Conservation (phyloP, 1,284 basidiomycete genomes). For the Xanthoconium separans region DNA sequence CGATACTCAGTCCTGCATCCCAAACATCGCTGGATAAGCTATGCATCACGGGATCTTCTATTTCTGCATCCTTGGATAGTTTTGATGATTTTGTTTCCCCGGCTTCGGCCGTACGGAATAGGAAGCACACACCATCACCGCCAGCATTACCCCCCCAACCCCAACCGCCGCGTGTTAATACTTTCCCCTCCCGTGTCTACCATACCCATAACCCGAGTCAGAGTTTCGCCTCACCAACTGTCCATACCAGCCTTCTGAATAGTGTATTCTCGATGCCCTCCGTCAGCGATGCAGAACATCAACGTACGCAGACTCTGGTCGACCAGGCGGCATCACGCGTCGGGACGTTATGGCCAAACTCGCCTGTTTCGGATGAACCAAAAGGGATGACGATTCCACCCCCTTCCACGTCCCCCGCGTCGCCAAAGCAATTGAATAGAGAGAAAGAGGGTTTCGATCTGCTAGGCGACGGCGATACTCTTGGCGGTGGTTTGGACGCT, state of each 20-base stretch:
- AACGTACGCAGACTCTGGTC: constrained; percentile 55
- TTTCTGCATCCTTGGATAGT: constrained; percentile 38
- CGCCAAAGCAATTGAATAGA: constrained; percentile 27
- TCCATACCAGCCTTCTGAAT: constrained; percentile 20
- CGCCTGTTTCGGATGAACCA: constrained; percentile 25
- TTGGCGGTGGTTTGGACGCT: not conserved
- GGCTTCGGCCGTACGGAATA: constrained; percentile 11
- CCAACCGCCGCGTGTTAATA: constrained; percentile 11
- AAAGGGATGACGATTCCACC: constrained; percentile 19
- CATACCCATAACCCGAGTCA: constrained; percentile 23
- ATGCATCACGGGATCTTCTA: constrained; percentile 15
- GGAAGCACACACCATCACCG: constrained; percentile 39
- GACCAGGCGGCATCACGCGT: constrained; percentile 49
- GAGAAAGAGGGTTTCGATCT: constrained; percentile 15
- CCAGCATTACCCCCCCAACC: constrained; percentile 44
- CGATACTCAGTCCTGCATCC: constrained; percentile 27
- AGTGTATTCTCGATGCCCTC: constrained; percentile 17
- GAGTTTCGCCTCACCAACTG: constrained; percentile 19
- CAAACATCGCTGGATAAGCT: constrained; percentile 26
- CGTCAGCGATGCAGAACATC: constrained; percentile 36
- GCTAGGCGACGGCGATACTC: constrained; percentile 9
- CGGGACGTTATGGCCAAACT: constrained; percentile 62
- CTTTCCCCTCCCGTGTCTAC: constrained; percentile 2
- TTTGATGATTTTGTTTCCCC: constrained; percentile 48
- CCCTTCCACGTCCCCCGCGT: constrained; percentile 48